Percentiles rank a stretch among this genome's conserved stretches.
These are phyloP conservation scores for Serendipita indica DNA, from an alignment of 768 basidiomycete species.

Conservation along the genomic window DNA sequence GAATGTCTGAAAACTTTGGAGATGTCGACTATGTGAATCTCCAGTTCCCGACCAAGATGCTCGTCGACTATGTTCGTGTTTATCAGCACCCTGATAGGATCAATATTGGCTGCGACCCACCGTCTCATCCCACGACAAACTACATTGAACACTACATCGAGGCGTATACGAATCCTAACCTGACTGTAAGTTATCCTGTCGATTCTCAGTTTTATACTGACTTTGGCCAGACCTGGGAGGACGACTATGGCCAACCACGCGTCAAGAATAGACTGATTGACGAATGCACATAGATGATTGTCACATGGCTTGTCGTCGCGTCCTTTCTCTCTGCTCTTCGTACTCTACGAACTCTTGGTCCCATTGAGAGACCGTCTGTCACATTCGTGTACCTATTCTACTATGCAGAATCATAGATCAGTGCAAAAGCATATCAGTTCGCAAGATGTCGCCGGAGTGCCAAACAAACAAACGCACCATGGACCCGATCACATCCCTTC, in stretches of 20 bases:
- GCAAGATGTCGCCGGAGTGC: no score
- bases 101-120: slow-evolving; percentile 78
- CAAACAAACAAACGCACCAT: no score
- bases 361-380: no score
- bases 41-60: slow-evolving; percentile 59
- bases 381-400: no score
- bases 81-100: slow-evolving; percentile 59
- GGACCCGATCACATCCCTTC: no score
- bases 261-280: background rate
- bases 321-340: background rate
- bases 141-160: slow-evolving; percentile 65
- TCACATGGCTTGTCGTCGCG: background rate
- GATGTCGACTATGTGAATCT: slow-evolving; percentile 55
- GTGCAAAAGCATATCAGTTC: no score
- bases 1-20: slow-evolving; percentile 72
- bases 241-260: background rate
- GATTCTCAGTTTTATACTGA: background rate
- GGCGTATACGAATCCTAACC: slow-evolving; percentile 70
- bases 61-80: slow-evolving; percentile 77
- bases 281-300: background rate
- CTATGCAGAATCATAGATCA: no score
- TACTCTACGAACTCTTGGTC: no score
- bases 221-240: background rate
- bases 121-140: slow-evolving; percentile 56
- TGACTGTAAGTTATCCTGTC: slow-evolving; percentile 19